Evolutionary conservation across 2,329 filamentous ascomycete genomes (phyloP).

Genomic region (Zasmidium cellare): DNA sequence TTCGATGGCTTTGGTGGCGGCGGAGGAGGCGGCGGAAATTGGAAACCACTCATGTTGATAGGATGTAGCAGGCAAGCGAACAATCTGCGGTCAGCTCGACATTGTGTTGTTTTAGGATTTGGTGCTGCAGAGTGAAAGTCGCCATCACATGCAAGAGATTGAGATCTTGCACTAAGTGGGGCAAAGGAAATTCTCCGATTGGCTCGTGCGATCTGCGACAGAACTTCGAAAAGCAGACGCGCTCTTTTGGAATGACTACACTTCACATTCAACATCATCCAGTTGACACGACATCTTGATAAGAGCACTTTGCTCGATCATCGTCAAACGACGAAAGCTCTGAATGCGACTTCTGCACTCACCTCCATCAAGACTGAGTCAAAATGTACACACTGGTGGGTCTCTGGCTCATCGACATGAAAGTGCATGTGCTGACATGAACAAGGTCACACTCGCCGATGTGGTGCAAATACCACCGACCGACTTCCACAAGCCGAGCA

Average conservation of each 20-base stretch:
- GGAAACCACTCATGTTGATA: conserved; percentile 34
- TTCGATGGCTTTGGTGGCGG: conserved; percentile 34
- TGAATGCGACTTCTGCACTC: too few species aligned
- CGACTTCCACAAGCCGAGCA: conserved; percentile 81
- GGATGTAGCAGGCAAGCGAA: neutral
- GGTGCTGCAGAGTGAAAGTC: neutral
- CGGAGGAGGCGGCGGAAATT: conserved; percentile 52
- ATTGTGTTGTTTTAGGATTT: neutral
- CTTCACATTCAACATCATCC: too few species aligned
- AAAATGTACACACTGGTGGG: conserved; percentile 20
- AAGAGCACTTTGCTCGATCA: too few species aligned
- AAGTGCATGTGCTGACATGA: neutral
- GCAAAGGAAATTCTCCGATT: neutral
- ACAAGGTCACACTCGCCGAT: conserved; percentile 87
- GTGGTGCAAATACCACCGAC: conserved; percentile 88
- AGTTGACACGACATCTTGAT: too few species aligned
- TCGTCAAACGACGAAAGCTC: too few species aligned
- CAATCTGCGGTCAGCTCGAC: neutral
- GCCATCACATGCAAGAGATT: neutral
- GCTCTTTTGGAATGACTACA: neutral
- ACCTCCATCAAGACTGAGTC: too few species aligned
- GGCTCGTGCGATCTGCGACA: neutral
- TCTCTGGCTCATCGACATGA: too few species aligned
- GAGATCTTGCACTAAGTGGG: neutral
- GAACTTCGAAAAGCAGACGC: neutral